These are phyloP conservation scores for Penicillium paneum DNA, from an alignment of 2,329 filamentous ascomycete genomes.

Conservation along the genomic window DNA sequence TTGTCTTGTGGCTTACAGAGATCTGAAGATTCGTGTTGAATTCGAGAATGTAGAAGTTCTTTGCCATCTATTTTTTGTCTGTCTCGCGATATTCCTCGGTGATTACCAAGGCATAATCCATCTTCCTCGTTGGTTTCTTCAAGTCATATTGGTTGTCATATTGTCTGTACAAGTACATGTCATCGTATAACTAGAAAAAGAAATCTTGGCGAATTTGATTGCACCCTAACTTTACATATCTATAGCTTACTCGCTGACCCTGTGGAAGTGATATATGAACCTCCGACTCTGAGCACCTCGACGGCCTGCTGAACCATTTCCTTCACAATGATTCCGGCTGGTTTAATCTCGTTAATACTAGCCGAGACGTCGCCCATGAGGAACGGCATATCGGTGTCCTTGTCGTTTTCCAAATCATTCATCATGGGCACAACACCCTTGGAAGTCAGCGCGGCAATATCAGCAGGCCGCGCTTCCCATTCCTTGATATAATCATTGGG, in stretches of 20 bases:
- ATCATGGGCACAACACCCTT: constrained; percentile 76
- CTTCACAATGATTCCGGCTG: constrained; percentile 77
- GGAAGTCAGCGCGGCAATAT: constrained; percentile 72
- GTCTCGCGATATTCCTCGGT: neutral
- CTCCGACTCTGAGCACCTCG: constrained; percentile 61
- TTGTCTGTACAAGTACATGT: constrained; percentile 4
- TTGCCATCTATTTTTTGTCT: neutral
- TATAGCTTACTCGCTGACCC: constrained; percentile 46
- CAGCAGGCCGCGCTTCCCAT: constrained; percentile 74
- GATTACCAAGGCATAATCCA: neutral
- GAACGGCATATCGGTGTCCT: constrained; percentile 80
- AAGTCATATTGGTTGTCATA: neutral
- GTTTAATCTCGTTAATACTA: constrained; percentile 71
- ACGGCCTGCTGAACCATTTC: constrained; percentile 83
- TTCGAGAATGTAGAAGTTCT: neutral
- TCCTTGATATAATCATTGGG: constrained; percentile 77
- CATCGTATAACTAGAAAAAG: constrained; percentile 6
- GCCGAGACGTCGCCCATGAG: constrained; percentile 93
- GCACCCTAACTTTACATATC: constrained; percentile 1
- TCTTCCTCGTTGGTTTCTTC: neutral
- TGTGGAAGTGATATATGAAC: constrained; percentile 53
- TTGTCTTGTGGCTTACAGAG: neutral
- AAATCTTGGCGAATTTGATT: constrained; percentile 10
- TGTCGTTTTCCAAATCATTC: constrained; percentile 76
- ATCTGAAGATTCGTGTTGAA: neutral